Base-by-base conservation (phyloP, 495 filamentous ascomycete species). In the Trichoderma asperelloides region DNA sequence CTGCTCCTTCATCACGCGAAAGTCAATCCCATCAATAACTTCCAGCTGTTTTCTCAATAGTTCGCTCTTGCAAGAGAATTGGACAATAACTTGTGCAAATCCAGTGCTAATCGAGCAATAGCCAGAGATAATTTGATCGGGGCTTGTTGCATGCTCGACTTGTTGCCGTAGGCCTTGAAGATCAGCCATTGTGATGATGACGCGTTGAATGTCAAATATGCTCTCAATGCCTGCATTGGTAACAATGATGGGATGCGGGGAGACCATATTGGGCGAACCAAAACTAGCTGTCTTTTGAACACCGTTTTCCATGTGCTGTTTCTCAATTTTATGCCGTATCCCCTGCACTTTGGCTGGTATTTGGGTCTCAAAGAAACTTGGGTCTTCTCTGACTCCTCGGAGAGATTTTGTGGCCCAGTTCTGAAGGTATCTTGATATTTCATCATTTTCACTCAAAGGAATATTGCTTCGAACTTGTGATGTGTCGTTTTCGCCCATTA, bases 171-270 rank as follows among this genome's bases (percentile, higher is more conserved):
- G 73, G 30, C 69, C 68, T 18, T 76, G 70, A 1, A 71, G 63
- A 62, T 77, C 69, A 18, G 72, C 66, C 69, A 78, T 73, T 63
- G 73, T 76, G 62, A 81, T 70, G 65, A 78, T 66, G 28, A 81
- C 76, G 65, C 76, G 72, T 67, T 78, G 77, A 45, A 81, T 77
- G 68, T 79, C 78, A 62, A 81, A 78, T 13, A 77, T 67, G 3
- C 74, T 72, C 41, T 78, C 72, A 62, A 81, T 78, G 3, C 78
- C 78, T 3, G 75, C 75, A 64, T 72, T 76, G 68, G 71, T 76
- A 40, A 79, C 67, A 23, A 73, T 76, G 66, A 81, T 79, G 51
- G 77, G 76, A 64, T 77, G 76, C 30, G 74, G 78, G 3, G 71
- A 79, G 62, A 78, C 76, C 70, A 74, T 78, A 63, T 67, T 74